phyloP scores from a whole-genome alignment of 2,329 filamentous ascomycete species.

The Annulohypoxylon truncatum region DNA sequence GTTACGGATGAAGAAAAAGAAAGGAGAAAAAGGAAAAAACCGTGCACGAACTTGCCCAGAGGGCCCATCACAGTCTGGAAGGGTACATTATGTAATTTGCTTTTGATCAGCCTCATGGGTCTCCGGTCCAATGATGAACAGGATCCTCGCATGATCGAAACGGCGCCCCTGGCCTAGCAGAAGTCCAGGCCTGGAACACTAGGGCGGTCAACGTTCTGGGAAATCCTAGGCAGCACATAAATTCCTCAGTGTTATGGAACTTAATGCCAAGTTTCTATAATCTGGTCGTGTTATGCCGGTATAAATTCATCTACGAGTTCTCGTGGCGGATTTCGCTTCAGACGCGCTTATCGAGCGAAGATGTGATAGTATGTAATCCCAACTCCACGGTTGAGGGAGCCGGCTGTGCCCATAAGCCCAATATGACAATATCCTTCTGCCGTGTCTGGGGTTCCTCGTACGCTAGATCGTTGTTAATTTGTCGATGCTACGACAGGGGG shows the following conservation, averaged over 20 bases:
- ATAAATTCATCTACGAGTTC: background rate
- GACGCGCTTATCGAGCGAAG: background rate
- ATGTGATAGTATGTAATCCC: slow-evolving; percentile 4
- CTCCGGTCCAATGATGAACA: slow-evolving; percentile 7
- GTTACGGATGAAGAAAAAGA: slow-evolving; percentile 2
- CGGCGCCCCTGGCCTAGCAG: slow-evolving; percentile 12
- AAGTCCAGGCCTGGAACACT: background rate
- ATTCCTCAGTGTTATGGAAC: background rate
- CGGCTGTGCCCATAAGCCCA: slow-evolving; percentile 13
- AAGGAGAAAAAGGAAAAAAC: slow-evolving; percentile 1
- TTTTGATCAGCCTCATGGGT: slow-evolving; percentile 21
- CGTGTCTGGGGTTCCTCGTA: background rate
- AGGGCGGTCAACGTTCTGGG: background rate
- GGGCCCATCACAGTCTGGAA: slow-evolving; percentile 1
- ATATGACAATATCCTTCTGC: background rate
- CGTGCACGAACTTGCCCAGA: slow-evolving; percentile 1
- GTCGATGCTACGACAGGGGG: background rate
- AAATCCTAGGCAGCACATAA: slow-evolving; percentile 1
- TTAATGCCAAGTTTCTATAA: background rate
- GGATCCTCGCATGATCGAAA: slow-evolving; percentile 12
- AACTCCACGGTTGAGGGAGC: slow-evolving; percentile 16
- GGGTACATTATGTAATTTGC: slow-evolving; percentile 25
- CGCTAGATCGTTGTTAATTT: slow-evolving; percentile 7
- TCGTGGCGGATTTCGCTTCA: slow-evolving; percentile 13
- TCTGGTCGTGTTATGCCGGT: background rate